Base-by-base conservation (phyloP, 2,329 filamentous ascomycete species). In the Penicillium sp. region DNA sequence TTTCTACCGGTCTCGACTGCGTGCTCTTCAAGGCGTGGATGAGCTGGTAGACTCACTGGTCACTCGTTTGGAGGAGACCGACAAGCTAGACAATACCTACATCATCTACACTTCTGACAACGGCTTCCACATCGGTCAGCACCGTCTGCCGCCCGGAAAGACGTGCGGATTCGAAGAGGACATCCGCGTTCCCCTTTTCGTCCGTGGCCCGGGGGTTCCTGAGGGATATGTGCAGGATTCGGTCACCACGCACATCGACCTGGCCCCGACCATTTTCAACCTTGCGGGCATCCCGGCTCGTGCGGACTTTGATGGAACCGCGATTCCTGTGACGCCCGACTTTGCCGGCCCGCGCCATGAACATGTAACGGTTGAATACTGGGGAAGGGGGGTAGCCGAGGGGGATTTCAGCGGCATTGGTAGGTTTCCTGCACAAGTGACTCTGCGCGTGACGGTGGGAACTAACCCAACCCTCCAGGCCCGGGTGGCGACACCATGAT, bases 101-200 rank as follows among this genome's bases (percentile, higher is more conserved):
- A 65, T 85, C 1, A 71, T 86, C 10, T 80, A 80, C 39, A 76
- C 80, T 18, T 75, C 77, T 0, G 65, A 82, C 51, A 82, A 82
- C 39, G 78, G 79, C 0, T 82, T 74, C 48, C 79, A 82, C 41
- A 74, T 81, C 28, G 72, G 77, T 2, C 77, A 81, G 33, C 78
- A 82, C 47, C 69, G 79, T 2, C 58, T 82, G 11, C 73, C 72
- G 2, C 77, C 78, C 0, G 78, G 77, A 0, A 82, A 82, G 51
- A 70, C 73, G 7, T 79, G 76, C 40, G 74, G 72, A 0, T 80
- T 74, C 38, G 79, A 81, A 23, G 76, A 79, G 35, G 78, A 81
- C 43, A 76, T 81, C 43, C 74, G 78, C 2, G 74, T 82, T 1
- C 79, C 79, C 0, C 68, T 83, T 4, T 69, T 79, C 23, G 71